Conservation (phyloP, 352 stramenopile species). For the Phytophthora idaei region DNA sequence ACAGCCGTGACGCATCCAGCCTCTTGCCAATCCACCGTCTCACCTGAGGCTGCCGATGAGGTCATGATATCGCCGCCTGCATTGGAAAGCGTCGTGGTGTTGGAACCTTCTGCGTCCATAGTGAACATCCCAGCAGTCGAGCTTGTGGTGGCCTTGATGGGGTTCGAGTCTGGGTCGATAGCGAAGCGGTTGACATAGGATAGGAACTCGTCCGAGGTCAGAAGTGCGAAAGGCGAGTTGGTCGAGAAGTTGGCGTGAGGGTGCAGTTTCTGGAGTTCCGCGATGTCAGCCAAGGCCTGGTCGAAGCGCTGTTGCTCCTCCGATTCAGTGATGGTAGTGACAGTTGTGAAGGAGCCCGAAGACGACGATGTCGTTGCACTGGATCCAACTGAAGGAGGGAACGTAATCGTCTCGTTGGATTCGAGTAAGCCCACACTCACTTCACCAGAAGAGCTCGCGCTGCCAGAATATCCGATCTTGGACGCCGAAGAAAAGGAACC, state of each 20-base stretch:
- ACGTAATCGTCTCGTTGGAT: constrained; percentile 26
- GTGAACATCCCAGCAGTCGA: constrained; percentile 37
- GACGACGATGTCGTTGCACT: constrained; percentile 14
- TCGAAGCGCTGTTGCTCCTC: constrained; percentile 63
- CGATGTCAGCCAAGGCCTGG: constrained; percentile 43
- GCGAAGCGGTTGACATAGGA: constrained; percentile 56
- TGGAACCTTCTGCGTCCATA: constrained; percentile 23
- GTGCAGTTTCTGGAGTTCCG: constrained; percentile 51
- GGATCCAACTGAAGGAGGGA: constrained; percentile 18
- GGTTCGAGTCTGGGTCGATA: constrained; percentile 29
- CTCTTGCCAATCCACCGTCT: constrained; percentile 75
- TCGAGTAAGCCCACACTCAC: constrained; percentile 26
- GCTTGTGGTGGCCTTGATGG: constrained; percentile 23
- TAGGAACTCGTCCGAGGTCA: constrained; percentile 66
- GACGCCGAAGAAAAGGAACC: constrained; percentile 22
- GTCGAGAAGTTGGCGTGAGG: constrained; percentile 62
- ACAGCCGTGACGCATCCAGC: constrained; percentile 76
- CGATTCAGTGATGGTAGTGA: constrained; percentile 23
- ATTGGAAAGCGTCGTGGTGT: constrained; percentile 9
- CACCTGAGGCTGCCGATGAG: constrained; percentile 38
- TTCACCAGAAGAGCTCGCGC: constrained; percentile 8
- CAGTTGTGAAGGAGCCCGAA: constrained; percentile 1
- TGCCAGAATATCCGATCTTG: constrained; percentile 25
- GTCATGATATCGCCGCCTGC: constrained; percentile 43
- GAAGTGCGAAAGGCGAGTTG: constrained; percentile 61